phyloP scores from a whole-genome alignment of 2,329 filamentous ascomycete genomes.

The Dothistroma septosporum region DNA sequence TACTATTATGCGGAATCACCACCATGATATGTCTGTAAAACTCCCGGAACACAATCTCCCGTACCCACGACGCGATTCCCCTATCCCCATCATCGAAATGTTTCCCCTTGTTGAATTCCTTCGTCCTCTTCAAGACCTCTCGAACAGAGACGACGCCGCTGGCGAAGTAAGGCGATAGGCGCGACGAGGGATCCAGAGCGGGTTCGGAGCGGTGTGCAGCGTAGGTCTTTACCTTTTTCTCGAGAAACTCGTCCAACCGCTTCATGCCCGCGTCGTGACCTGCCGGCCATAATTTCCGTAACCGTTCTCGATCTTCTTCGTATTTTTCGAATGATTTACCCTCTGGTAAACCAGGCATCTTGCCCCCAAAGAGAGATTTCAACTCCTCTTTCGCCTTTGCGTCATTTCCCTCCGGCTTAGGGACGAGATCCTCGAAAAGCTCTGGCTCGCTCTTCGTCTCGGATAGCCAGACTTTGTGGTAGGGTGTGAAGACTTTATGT shows the following conservation, averaged over 20 bases:
- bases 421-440: slow-evolving; percentile 40
- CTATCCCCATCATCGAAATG: slow-evolving; percentile 42
- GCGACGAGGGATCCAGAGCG: slow-evolving; percentile 40
- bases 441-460: slow-evolving; percentile 41
- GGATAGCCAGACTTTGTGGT: slow-evolving; percentile 46
- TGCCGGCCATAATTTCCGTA: slow-evolving; percentile 45
- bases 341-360: slow-evolving; percentile 38
- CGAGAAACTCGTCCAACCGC: slow-evolving; percentile 41
- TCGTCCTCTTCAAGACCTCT: slow-evolving; percentile 42
- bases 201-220: slow-evolving; percentile 42
- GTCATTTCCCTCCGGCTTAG: slow-evolving; percentile 42
- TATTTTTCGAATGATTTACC: slow-evolving; percentile 41
- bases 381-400: slow-evolving; percentile 47
- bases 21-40: slow-evolving; percentile 49
- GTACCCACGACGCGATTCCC: slow-evolving; percentile 44
- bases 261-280: slow-evolving; percentile 42
- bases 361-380: slow-evolving; percentile 55
- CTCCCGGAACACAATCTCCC: slow-evolving; percentile 51
- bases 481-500: slow-evolving; percentile 52
- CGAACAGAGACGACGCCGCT: slow-evolving; percentile 45
- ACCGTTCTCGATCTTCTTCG: slow-evolving; percentile 37
- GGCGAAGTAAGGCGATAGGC: slow-evolving; percentile 45
- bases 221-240: slow-evolving; percentile 40
- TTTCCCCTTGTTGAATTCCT: slow-evolving; percentile 40
- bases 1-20: slow-evolving; percentile 45